These are phyloP conservation scores for Fusarium kyushuense DNA, from an alignment of 2,329 filamentous ascomycete species.

Conservation along the genomic window DNA sequence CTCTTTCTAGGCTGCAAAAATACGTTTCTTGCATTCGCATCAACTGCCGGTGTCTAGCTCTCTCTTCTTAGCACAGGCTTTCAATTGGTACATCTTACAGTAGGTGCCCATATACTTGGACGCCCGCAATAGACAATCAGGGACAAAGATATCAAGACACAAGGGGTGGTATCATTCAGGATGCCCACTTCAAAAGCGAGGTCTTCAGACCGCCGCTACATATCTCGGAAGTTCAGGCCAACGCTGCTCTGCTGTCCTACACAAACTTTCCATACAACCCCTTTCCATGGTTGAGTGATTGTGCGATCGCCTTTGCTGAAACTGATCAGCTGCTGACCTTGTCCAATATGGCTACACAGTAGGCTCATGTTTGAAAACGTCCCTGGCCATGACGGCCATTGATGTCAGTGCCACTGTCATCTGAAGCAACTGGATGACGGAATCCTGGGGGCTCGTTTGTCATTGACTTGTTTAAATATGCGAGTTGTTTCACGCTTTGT, in stretches of 20 bases:
- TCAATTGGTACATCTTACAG: neutral
- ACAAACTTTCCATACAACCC: neutral
- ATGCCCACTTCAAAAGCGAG: constrained; percentile 68
- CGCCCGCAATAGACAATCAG: neutral
- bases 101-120: neutral
- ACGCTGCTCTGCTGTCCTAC: neutral
- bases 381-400: neutral
- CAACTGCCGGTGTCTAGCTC: constrained; percentile 36
- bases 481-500: neutral
- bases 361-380: neutral
- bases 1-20: constrained; percentile 28
- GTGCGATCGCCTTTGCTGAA: neutral
- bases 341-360: neutral
- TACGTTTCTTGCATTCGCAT: constrained; percentile 26
- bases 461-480: neutral
- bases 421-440: constrained; percentile 4
- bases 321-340: neutral
- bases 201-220: constrained; percentile 69
- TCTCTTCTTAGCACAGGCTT: neutral
- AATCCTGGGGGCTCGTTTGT: neutral
- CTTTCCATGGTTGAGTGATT: neutral
- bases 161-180: constrained; percentile 3
- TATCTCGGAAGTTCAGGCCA: neutral
- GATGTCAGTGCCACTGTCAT: neutral
- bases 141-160: constrained; percentile 15